Evolutionary conservation across 2,329 filamentous ascomycete genomes (phyloP), one percentile per base, ranked within the genome.

Genomic region (Metarhizium humberi): DNA sequence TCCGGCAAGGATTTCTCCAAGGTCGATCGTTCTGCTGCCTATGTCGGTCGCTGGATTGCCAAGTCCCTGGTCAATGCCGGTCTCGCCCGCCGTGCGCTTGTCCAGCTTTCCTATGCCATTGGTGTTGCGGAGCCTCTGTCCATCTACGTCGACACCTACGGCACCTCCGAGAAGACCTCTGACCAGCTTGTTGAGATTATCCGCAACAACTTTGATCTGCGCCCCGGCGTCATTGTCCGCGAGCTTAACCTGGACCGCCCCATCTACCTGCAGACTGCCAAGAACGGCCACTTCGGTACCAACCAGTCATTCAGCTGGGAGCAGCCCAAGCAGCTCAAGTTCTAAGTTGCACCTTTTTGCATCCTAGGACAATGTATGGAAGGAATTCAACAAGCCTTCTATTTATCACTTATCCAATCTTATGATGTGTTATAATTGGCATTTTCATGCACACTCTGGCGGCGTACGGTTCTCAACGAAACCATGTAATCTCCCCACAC

Each of bases 1-100:
- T 97, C 94, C 69, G 94, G 94, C 70, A 99, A 99, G 87, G 94
- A 99, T 76, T 99, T 96, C 86, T 96, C 91, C 84, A 99, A 99
- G 85, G 94, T 99, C 77, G 94, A 99, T 74, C 90, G 94, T 68
- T 97, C 94, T 54, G 94, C 94, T 64, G 94, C 94, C 70, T 99
- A 99, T 80, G 86, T 97, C 66, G 92, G 84, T 65, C 91, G 94
- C 73, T 99, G 94, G 94, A 92, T 99, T 74, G 94, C 94, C 78
- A 99, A 99, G 85, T 99, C 94, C 46, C 84, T 99, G 62, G 90
- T 99, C 66, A 78, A 85, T 68, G 88, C 92, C 66, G 87, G 88
- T 67, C 87, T 99, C 60, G 89, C 89, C 68, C 92, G 94, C 70
- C 92, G 94, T 74, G 88, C 85, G 60, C 87, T 99, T 54, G 94